These are phyloP conservation scores for Mycena crocata DNA, from an alignment of 768 basidiomycete species.

Conservation along the genomic window DNA sequence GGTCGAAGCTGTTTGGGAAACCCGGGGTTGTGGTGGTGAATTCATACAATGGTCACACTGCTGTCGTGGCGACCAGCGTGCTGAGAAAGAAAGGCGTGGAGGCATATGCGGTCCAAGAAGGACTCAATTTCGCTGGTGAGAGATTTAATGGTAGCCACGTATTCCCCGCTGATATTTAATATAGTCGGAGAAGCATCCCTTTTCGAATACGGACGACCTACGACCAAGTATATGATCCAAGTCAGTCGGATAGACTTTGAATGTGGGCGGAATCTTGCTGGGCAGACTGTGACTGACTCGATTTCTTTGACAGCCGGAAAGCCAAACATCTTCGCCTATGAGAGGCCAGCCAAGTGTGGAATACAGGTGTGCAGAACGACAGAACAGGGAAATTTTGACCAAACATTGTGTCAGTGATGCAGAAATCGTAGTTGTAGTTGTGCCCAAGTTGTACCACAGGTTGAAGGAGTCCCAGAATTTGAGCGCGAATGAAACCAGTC, in stretches of 20 bases:
- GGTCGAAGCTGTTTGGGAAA: background rate
- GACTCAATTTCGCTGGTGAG: slow-evolving; percentile 15
- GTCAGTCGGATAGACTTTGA: slow-evolving; percentile 22
- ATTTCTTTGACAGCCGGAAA: slow-evolving; percentile 8
- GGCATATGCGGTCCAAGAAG: slow-evolving; percentile 17
- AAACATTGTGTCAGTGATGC: too few species aligned
- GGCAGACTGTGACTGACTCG: background rate
- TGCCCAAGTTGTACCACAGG: too few species aligned
- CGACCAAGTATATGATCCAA: slow-evolving; percentile 1
- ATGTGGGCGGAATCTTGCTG: background rate
- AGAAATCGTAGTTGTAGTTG: too few species aligned
- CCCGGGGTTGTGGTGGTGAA: slow-evolving; percentile 14
- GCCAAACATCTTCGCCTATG: slow-evolving; percentile 8
- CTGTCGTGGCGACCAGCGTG: slow-evolving; percentile 20
- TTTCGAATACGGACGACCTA: slow-evolving; percentile 9
- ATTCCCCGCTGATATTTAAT: background rate
- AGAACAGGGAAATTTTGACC: too few species aligned
- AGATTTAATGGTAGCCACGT: background rate
- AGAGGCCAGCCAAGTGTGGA: slow-evolving; percentile 8
- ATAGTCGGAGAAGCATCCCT: background rate
- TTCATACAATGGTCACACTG: slow-evolving; percentile 22
- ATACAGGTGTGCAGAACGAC: too few species aligned
- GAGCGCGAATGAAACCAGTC: too few species aligned
- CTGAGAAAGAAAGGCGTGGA: slow-evolving; percentile 21
- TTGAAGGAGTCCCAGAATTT: too few species aligned